Conservation (phyloP, 2,329 filamentous ascomycete genomes). For the Aspergillus tamarii region DNA sequence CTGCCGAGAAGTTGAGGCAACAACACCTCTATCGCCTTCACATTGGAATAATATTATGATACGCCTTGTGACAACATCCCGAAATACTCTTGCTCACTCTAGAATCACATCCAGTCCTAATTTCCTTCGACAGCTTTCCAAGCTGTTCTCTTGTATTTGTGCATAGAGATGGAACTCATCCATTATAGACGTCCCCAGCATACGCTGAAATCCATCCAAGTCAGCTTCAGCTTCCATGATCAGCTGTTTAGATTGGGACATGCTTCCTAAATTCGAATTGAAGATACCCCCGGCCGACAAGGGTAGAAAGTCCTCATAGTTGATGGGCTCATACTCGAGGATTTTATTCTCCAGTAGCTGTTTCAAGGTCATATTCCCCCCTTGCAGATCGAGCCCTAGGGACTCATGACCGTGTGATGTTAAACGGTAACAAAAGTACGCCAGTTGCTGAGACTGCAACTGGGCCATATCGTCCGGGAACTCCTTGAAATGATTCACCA, state of each 20-base stretch:
- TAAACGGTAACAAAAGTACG: constrained; percentile 45
- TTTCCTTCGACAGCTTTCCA: constrained; percentile 26
- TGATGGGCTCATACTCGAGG: constrained; percentile 49
- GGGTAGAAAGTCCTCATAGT: constrained; percentile 60
- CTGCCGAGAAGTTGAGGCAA: not conserved
- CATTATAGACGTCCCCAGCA: constrained; percentile 22
- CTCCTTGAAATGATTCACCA: constrained; percentile 35
- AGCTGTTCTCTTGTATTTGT: constrained; percentile 28
- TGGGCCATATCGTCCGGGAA: constrained; percentile 49
- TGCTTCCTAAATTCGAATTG: constrained; percentile 45
- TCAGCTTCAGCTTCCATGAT: constrained; percentile 31
- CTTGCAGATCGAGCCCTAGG: not conserved
- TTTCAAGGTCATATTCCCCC: constrained; percentile 23
- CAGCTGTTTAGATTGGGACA: constrained; percentile 25
- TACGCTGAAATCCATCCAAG: constrained; percentile 30
- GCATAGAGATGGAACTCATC: constrained; percentile 34
- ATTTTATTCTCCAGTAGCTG: constrained; percentile 36
- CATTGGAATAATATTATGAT: not conserved
- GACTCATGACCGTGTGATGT: constrained; percentile 13
- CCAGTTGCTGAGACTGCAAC: constrained; percentile 41
- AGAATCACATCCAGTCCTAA: constrained; percentile 18
- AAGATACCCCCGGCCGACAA: constrained; percentile 59
- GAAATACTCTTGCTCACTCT: not conserved
- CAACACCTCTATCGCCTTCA: not conserved
- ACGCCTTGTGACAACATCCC: not conserved